phyloP scores from a whole-genome alignment of 2,329 filamentous ascomycete species.

The Fusarium robinianum region DNA sequence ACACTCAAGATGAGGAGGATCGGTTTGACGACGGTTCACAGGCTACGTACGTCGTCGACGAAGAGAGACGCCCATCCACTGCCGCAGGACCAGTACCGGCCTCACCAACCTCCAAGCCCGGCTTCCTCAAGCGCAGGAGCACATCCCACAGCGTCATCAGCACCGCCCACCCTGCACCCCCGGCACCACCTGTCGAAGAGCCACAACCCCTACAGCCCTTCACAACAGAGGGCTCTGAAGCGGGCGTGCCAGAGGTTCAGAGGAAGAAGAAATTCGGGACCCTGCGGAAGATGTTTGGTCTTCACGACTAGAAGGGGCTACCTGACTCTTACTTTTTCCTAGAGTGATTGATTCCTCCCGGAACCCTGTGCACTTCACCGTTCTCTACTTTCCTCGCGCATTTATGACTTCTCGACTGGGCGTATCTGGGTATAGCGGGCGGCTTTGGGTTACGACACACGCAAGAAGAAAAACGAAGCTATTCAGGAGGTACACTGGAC shows the following conservation, averaged over 20 bases:
- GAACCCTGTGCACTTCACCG: not conserved
- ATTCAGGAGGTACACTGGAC: too few relatives aligned
- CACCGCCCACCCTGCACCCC: slow-evolving; percentile 7
- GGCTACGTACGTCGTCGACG: slow-evolving; percentile 33
- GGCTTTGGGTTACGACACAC: too few relatives aligned
- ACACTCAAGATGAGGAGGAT: slow-evolving; percentile 40
- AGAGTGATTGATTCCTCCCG: not conserved
- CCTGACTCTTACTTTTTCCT: not conserved
- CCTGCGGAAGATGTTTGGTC: slow-evolving; percentile 67
- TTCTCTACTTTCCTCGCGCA: not conserved
- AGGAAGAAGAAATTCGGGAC: slow-evolving; percentile 71
- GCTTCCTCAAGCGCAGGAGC: slow-evolving; percentile 44
- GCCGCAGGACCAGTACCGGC: slow-evolving; percentile 38
- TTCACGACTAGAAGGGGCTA: slow-evolving; percentile 47
- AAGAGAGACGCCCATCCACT: slow-evolving; percentile 42
- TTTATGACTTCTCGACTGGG: not conserved
- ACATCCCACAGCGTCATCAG: slow-evolving; percentile 42
- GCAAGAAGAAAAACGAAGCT: too few relatives aligned
- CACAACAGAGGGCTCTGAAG: slow-evolving; percentile 19
- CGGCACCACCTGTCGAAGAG: slow-evolving; percentile 17
- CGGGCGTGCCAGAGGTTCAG: slow-evolving; percentile 25
- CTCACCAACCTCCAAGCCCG: slow-evolving; percentile 40
- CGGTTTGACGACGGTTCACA: slow-evolving; percentile 31
- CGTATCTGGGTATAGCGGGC: too few relatives aligned
- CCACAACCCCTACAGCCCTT: slow-evolving; percentile 6